Base-by-base conservation (phyloP, 2,329 filamentous ascomycete species). In the Grosmannia penicillata region DNA sequence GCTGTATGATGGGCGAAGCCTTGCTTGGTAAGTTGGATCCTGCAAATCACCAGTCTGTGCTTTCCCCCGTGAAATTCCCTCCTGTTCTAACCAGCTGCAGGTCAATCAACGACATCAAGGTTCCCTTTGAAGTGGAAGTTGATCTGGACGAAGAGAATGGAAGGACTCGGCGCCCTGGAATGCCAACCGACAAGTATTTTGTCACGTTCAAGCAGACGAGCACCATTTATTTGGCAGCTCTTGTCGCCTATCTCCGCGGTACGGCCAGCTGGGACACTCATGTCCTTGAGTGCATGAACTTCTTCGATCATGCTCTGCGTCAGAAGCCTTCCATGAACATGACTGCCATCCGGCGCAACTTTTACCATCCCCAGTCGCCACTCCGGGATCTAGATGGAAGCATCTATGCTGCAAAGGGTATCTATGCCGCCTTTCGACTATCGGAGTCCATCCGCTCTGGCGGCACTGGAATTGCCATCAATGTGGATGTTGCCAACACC, bases 401-500 rank as follows among this genome's bases (percentile, higher is more conserved):
- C 14, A 48, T 48, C 3, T 75, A 86, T 51, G 84, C 85, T 0
- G 78, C 84, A 62, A 94, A 93, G 54, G 91, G 91, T 23, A 79
- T 86, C 5, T 96, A 94, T 50, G 76, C 85, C 9, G 86, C 87
- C 0, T 77, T 95, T 37, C 75, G 86, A 30, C 70, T 89, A 18
- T 80, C 78, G 33, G 68, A 83, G 51, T 55, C 51, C 43, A 61
- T 55, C 50, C 56, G 49, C 43, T 49, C 45, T 40, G 58, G 63
- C 2, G 67, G 72, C 24, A 69, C 72, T 21, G 74, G 73, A 8
- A 66, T 96, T 6, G 75, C 82, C 0, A 63, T 98, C 53, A 96
- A 95, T 49, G 75, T 93, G 10, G 89, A 98, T 51, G 81, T 94
- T 23, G 80, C 87, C 40, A 94, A 96, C 53, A 82, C 84, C 0